These are phyloP conservation scores for Eucalyptus virginea DNA, from an alignment of 345 rosid genomes.

Conservation along the genomic window DNA sequence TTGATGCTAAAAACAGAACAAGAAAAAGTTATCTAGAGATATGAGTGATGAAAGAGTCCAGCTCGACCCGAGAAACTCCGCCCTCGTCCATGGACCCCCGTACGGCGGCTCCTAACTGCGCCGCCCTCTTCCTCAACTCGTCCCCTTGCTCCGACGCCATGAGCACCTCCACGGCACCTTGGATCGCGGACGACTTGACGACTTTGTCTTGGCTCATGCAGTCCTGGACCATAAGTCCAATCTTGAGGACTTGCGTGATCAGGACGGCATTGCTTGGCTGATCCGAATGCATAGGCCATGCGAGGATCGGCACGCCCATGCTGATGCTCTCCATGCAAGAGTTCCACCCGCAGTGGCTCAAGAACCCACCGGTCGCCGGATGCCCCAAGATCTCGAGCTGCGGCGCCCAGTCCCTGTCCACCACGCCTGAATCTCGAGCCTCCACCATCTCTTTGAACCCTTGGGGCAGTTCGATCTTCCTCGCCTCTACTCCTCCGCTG, in stretches of 20 bases:
- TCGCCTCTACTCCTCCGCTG: neutral
- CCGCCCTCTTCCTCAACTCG: conserved; percentile 33
- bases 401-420: conserved; percentile 53
- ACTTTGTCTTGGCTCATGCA: conserved; percentile 9
- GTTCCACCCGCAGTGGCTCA: conserved; percentile 71
- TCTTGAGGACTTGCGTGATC: conserved; percentile 19
- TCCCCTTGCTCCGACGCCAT: conserved; percentile 41
- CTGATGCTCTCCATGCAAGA: conserved; percentile 60
- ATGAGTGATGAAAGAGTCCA: conserved; percentile 36
- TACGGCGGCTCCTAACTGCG: conserved; percentile 3
- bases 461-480: conserved; percentile 14
- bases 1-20: neutral
- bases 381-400: conserved; percentile 48
- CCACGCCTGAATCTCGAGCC: conserved; percentile 16
- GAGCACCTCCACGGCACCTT: conserved; percentile 12
- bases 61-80: conserved; percentile 23
- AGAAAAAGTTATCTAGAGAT: conserved; percentile 14
- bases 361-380: conserved; percentile 30
- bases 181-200: conserved; percentile 5
- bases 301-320: conserved; percentile 51
- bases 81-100: conserved; percentile 14
- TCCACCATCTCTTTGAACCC: conserved; percentile 25
- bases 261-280: conserved; percentile 37
- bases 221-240: conserved; percentile 18
- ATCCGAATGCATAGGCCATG: conserved; percentile 66